phyloP scores from a whole-genome alignment of 345 rosid genomes.

The Cardamine resedifolia region DNA sequence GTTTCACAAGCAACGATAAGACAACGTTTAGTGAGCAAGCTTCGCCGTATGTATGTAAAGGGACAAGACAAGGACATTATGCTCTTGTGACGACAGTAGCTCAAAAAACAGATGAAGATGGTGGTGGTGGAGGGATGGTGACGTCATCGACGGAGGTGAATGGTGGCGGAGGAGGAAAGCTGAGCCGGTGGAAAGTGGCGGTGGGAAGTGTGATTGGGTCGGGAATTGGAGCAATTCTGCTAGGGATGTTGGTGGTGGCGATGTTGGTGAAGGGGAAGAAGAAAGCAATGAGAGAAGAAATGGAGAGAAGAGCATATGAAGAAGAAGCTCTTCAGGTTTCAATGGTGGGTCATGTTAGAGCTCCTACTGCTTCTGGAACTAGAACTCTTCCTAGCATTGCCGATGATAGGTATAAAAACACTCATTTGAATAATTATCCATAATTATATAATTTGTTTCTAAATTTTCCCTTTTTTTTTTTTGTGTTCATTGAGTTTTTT shows the following conservation, averaged over 20 bases:
- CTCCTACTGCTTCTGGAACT: slow-evolving; percentile 35
- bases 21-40: slow-evolving; percentile 31
- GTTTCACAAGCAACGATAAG: slow-evolving; percentile 30
- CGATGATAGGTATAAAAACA: slow-evolving; percentile 35
- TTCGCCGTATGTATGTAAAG: slow-evolving; percentile 37
- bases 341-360: slow-evolving; percentile 44
- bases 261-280: slow-evolving; percentile 43
- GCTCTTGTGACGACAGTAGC: slow-evolving; percentile 24
- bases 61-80: slow-evolving; percentile 39
- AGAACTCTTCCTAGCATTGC: slow-evolving; percentile 31
- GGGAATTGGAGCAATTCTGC: slow-evolving; percentile 31
- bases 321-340: slow-evolving; percentile 43
- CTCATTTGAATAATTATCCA: slow-evolving; percentile 15
- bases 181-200: slow-evolving; percentile 45
- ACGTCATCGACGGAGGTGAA: slow-evolving; percentile 27
- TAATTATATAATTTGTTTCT: slow-evolving; percentile 1
- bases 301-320: slow-evolving; percentile 44
- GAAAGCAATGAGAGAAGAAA: slow-evolving; percentile 41
- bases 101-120: background rate
- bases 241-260: slow-evolving; percentile 39
- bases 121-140: slow-evolving; percentile 17
- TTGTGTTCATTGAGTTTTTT: slow-evolving; percentile 12
- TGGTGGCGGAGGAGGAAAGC: slow-evolving; percentile 24
- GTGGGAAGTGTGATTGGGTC: slow-evolving; percentile 41
- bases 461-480: background rate